Evolutionary conservation across 2,329 filamentous ascomycete species (phyloP).

Genomic region (Cladosporium velox): DNA sequence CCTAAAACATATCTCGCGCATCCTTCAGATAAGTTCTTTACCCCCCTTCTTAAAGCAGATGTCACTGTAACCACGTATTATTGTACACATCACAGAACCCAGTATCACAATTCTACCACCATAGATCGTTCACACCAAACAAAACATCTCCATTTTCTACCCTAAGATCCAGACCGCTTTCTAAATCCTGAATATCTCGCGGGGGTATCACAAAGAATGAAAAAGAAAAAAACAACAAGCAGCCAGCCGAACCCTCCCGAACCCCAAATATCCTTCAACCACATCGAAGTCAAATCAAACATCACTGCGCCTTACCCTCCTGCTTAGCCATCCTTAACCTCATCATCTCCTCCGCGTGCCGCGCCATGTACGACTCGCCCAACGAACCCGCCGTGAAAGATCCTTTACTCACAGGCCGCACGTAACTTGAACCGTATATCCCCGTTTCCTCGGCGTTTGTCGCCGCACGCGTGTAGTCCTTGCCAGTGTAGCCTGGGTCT

Average conservation of each 20-base stretch:
- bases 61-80: no score
- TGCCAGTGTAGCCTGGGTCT: slow-evolving; percentile 35
- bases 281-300: background rate
- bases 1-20: no score
- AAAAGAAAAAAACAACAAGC: background rate
- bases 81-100: no score
- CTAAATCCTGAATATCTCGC: background rate
- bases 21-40: no score
- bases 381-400: slow-evolving; percentile 35
- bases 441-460: slow-evolving; percentile 31
- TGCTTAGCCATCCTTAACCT: slow-evolving; percentile 14
- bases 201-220: slow-evolving; percentile 14
- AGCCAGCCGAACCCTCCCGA: background rate
- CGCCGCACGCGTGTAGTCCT: slow-evolving; percentile 29
- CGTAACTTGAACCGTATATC: slow-evolving; percentile 31
- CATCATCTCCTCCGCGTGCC: slow-evolving; percentile 33
- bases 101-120: no score
- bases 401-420: slow-evolving; percentile 23
- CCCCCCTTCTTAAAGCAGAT: no score
- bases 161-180: background rate
- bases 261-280: background rate
- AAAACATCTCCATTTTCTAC: background rate
- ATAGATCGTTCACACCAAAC: background rate
- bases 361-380: slow-evolving; percentile 40
- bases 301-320: slow-evolving; percentile 13